Evolutionary conservation across 2,329 filamentous ascomycete genomes (phyloP), one percentile per base, ranked within the genome.

Genomic region (Colletotrichum lini): DNA sequence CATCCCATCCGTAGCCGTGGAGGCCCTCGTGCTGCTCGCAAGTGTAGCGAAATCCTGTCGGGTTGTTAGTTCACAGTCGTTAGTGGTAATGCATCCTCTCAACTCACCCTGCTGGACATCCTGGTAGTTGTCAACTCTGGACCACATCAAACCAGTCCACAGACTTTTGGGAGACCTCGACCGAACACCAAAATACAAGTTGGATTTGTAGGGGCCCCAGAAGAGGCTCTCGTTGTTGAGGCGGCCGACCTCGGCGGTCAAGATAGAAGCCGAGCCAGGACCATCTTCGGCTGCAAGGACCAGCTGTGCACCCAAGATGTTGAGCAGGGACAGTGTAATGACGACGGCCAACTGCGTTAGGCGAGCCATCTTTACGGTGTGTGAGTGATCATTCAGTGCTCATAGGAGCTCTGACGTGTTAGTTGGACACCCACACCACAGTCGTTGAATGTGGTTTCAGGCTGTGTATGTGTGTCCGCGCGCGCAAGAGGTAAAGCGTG

Each of bases 21-120:
- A 99, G 97, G 74, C 93, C 93, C 80, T 97, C 94, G 80, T 96
- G 90, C 81, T 99, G 96, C 81, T 98, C 96, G 83, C 96, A 99
- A 0, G 96, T 98, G 81, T 98, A 95, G 74, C 96, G 91, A 77
- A 98, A 93, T 76, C 92, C 94, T 96, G 18, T n/a, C 3, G n/a
- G n/a, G 10, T 26, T 53, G 40, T 50, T 52, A 56, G 50, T 42
- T 47, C 38, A n/a, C 15, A 42, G 10, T 56, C 23, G 15, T 35
- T 18, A 40, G n/a, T 23, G n/a, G 16, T n/a, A 0, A 26, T 8
- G 15, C 0, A 40, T 61, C 4, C 21, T 26, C 15, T 9, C 35
- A 63, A 38, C 92, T 76, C 84, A 96, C 94, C 93, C 72, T 91
- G 84, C 79, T 96, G 94, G 65, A 95, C 89, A 72, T 90, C 90